phyloP scores from a whole-genome alignment of 2,329 filamentous ascomycete genomes.

The Claviceps citrina region DNA sequence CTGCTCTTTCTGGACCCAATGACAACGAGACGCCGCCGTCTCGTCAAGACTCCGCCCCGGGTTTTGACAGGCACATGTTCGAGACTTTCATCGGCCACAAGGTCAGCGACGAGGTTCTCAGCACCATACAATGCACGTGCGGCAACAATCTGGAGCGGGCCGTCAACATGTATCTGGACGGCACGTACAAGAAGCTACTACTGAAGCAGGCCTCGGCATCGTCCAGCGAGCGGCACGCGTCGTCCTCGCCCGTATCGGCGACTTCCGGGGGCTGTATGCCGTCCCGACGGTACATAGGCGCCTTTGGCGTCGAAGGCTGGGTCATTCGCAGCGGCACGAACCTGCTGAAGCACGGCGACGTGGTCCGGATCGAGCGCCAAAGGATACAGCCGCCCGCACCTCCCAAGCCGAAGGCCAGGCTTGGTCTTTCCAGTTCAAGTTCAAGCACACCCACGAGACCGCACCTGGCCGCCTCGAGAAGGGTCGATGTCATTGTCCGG shows the following conservation, averaged over 20 bases:
- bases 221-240: background rate
- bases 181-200: conserved; percentile 43
- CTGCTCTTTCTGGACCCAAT: conserved; percentile 7
- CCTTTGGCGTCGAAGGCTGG: conserved; percentile 86
- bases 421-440: no score
- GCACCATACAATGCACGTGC: conserved; percentile 37
- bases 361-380: conserved; percentile 74
- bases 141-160: conserved; percentile 44
- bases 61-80: conserved; percentile 43
- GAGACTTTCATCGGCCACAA: conserved; percentile 44
- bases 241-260: background rate
- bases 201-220: conserved; percentile 7
- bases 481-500: conserved; percentile 75
- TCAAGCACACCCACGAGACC: conserved; percentile 19
- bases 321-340: conserved; percentile 67
- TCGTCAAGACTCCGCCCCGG: conserved; percentile 14
- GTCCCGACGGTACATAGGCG: conserved; percentile 60
- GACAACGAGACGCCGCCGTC: conserved; percentile 7
- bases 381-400: conserved; percentile 48
- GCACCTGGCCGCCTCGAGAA: conserved; percentile 41
- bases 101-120: conserved; percentile 32
- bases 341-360: conserved; percentile 65
- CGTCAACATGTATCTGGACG: conserved; percentile 56
- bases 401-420: conserved; percentile 29
- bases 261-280: conserved; percentile 17